These are phyloP conservation scores for Tricholoma hemisulphureum DNA, from an alignment of 768 basidiomycete genomes.

Conservation along the genomic window DNA sequence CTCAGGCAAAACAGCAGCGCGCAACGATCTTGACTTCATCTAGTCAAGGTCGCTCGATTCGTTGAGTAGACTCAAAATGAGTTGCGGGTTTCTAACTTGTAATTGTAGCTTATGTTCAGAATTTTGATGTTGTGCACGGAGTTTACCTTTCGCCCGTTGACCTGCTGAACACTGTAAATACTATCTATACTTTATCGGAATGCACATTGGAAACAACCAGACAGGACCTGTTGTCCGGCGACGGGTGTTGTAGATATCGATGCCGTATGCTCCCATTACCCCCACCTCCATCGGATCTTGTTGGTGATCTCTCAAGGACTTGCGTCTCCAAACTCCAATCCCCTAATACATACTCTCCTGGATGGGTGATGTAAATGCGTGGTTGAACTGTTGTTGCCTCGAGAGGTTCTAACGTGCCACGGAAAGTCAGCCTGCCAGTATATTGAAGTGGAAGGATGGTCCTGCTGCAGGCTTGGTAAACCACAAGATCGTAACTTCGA, in stretches of 20 bases:
- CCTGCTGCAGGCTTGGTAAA: conserved; percentile 23
- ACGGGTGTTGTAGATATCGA: conserved; percentile 37
- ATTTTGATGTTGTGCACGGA: no score
- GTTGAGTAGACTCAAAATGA: no score
- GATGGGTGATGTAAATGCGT: conserved; percentile 57
- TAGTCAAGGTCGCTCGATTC: no score
- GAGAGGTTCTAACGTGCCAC: conserved; percentile 54
- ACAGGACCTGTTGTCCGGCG: conserved; percentile 25
- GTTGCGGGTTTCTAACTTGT: no score
- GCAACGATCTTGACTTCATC: no score
- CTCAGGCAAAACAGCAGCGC: no score
- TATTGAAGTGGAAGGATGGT: conserved; percentile 53
- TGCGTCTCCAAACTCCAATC: conserved; percentile 71
- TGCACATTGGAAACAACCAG: conserved; percentile 32
- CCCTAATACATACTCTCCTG: conserved; percentile 63
- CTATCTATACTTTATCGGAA: conserved; percentile 21
- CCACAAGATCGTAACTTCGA: not conserved
- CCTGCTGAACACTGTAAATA: no score
- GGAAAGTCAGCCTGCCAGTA: conserved; percentile 64
- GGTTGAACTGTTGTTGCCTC: conserved; percentile 43
- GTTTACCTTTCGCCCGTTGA: no score
- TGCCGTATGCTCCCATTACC: conserved; percentile 18
- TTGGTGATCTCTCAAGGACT: conserved; percentile 41
- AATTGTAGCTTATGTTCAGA: no score
- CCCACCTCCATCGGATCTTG: not conserved